These are phyloP conservation scores for Oryza brachyantha DNA, from an alignment of 176 grass and related monocot species.

Conservation along the genomic window DNA sequence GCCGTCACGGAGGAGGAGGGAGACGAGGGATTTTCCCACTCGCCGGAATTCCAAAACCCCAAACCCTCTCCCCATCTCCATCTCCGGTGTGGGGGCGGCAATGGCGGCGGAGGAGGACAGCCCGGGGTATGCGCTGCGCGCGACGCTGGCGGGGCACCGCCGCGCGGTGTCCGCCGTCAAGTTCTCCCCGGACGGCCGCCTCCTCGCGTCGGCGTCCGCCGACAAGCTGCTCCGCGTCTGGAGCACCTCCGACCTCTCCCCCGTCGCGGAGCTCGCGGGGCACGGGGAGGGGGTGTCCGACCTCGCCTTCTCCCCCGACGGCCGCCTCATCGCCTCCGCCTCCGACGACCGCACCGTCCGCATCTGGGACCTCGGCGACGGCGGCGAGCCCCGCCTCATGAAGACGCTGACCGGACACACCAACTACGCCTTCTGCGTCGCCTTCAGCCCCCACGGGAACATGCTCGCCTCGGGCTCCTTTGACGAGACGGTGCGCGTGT, in stretches of 20 bases:
- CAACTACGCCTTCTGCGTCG: constrained; percentile 90
- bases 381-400: constrained; percentile 43
- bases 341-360: constrained; percentile 86
- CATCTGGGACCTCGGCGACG: constrained; percentile 86
- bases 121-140: constrained; percentile 55
- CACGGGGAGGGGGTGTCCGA: constrained; percentile 72
- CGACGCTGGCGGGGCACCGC: constrained; percentile 59
- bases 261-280: constrained; percentile 56
- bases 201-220: constrained; percentile 78
- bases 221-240: constrained; percentile 83
- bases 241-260: constrained; percentile 44
- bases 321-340: constrained; percentile 68
- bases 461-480: constrained; percentile 86
- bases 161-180: constrained; percentile 72
- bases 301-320: constrained; percentile 79
- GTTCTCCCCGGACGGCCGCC: constrained; percentile 82
- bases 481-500: constrained; percentile 90
- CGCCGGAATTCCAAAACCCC: constrained; percentile 30
- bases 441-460: constrained; percentile 88
- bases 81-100: constrained; percentile 32
- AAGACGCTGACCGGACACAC: constrained; percentile 81
- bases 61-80: constrained; percentile 1
- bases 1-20: neutral
- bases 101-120: constrained; percentile 26
- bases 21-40: neutral